Evolutionary conservation across 148 eudicot genomes (phyloP), one percentile per base, ranked within the genome.

Genomic region (Vaccinium darrowii): DNA sequence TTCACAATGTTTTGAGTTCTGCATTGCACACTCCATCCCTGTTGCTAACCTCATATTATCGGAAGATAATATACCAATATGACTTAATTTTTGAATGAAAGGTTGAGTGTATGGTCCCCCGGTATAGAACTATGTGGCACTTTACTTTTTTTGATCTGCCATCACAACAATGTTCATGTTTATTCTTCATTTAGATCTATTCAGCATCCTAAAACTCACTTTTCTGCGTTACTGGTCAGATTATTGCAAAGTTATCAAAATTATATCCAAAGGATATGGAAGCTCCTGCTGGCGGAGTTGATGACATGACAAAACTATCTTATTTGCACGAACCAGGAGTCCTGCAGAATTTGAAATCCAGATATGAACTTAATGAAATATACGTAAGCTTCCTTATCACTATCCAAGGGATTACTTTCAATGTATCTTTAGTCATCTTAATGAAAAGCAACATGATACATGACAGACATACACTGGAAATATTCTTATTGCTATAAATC

Each of bases 301-400:
- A 97, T 86, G 99, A 95, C 90, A 97, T 97, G 99, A 97, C 98
- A 81, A 97, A 97, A 83, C 90, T 97, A 75, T 91, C 96, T 18
- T 97, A 97, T 90, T 89, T 97, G 92, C 99, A 97, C 79, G 99
- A 97, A 86, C 99, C 99, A 78, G 99, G 99, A 79, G 99, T 97
- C 60, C 82, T 97, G 85, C 91, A 93, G 85, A 97, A 97, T 88
- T 86, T 97, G 76, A 92, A 85, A 87, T 91, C 84, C 60, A 95
- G 99, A 97, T 97, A 95, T 83, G 99, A 97, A 88, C 95, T 95
- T 51, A 95, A 95, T 84, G 99, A 97, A 88, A 97, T 97, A 76
- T 97, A 95, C 85, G 99, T 95, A 92, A 91, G 98, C 54, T 84
- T 36, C 60, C 63, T 56, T 77, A 8, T 43, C 49, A 49, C 7